Evolutionary conservation across 768 basidiomycete genomes (phyloP), one percentile per base, ranked within the genome.

Genomic region (Naganishia vaughanmartiniae): DNA sequence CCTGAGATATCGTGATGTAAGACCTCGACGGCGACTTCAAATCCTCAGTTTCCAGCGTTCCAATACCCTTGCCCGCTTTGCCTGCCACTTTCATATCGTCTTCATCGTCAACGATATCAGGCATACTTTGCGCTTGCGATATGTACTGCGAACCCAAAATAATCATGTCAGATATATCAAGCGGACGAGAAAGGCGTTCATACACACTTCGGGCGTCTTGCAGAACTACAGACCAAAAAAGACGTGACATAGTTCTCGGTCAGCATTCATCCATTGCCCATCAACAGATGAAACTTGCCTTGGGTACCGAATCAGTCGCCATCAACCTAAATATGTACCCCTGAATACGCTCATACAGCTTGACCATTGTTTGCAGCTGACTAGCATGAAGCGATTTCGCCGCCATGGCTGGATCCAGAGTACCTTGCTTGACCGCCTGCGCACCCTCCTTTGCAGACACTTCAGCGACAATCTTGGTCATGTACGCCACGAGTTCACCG

Each of bases 301-400:
- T 95, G 17, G 96, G 96, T n/a, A 99, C 90, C 9, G 95, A 97
- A 81, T 99, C 96, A 68, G 94, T 95, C 21, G 96, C 93, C 91
- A 99, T 95, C 76, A 99, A 80, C 56, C 95, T 87, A 85, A 98
- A 98, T 73, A 98, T 93, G 77, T 98, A 94, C 26, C 86, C 89
- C 82, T 98, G 96, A 67, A 99, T 99, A 69, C 94, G 88, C 81
- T 94, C 94, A 81, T 98, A 99, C 75, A 97, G 82, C 74, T 87
- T 84, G 75, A 99, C 91, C 86, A 98, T 90, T 54, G 87, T 90
- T 83, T 95, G 93, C 54, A 99, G 84, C 80, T 98, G 95, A 48
- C 92, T 97, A 24, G 96, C 95, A 72, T 95, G 93, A 85, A 98
- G 89, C 5, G 89, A 85, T 31, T 76, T 76, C 54, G 84, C 86